phyloP scores from a whole-genome alignment of 176 grass and related monocot species.

The Eragrostis curvula region DNA sequence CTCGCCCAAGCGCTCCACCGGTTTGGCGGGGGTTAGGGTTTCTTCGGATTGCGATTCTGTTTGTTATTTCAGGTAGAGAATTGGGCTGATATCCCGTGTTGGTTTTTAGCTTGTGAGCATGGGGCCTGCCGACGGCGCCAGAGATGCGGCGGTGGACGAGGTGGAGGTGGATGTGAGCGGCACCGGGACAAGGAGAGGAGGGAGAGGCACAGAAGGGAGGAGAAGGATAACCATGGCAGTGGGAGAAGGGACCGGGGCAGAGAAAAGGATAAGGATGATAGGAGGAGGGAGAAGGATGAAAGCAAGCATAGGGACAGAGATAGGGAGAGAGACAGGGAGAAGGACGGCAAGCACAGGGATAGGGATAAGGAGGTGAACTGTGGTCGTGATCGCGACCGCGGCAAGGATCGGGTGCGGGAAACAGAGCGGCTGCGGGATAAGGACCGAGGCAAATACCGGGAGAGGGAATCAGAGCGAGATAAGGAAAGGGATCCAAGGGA shows the following conservation, averaged over 20 bases:
- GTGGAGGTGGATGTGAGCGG: conserved; percentile 56
- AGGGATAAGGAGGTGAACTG: conserved; percentile 44
- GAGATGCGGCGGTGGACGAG: conserved; percentile 49
- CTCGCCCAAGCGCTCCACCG: background rate
- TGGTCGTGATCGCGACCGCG: conserved; percentile 47
- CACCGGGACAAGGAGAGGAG: conserved; percentile 59
- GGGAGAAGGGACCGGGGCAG: conserved; percentile 54
- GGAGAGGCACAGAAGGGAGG: conserved; percentile 54
- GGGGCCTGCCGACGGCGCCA: conserved; percentile 43
- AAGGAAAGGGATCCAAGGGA: conserved; percentile 62
- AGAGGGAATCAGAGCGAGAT: conserved; percentile 46
- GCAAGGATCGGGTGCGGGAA: conserved; percentile 65
- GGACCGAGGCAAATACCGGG: conserved; percentile 41
- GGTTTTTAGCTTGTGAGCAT: conserved; percentile 27
- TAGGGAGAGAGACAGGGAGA: conserved; percentile 49
- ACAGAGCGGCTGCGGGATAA: conserved; percentile 32
- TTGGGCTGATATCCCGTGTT: background rate
- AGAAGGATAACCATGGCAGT: conserved; percentile 50
- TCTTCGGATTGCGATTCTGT: background rate
- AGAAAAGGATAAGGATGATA: conserved; percentile 57
- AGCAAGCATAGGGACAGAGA: conserved; percentile 39
- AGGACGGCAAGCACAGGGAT: conserved; percentile 45
- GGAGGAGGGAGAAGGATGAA: conserved; percentile 54
- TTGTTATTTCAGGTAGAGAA: background rate
- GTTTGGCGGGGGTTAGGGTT: conserved; percentile 16